Conservation (phyloP, 164 flowering plant species). For the Magnolia officinalis region DNA sequence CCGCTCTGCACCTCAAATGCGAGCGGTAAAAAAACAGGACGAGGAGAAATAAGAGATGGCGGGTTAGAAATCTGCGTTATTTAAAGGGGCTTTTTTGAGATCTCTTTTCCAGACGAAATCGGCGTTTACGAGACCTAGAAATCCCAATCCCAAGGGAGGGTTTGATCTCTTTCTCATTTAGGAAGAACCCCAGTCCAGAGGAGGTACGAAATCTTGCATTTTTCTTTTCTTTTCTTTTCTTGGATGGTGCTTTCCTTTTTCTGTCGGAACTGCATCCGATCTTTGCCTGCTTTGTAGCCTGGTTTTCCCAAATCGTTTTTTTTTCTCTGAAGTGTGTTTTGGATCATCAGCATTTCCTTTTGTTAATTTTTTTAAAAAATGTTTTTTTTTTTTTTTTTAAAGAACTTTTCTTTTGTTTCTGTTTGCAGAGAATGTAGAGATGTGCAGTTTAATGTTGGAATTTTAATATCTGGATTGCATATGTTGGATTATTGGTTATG, state of each 20-base stretch:
- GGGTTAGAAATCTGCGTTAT: not conserved
- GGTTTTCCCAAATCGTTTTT: not conserved
- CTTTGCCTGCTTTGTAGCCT: not conserved
- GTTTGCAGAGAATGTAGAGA: too few relatives aligned
- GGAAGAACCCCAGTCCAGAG: not conserved
- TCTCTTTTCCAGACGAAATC: not conserved
- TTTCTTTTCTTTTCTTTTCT: not conserved
- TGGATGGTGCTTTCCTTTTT: not conserved
- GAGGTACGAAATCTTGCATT: not conserved
- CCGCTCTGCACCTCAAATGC: too few relatives aligned
- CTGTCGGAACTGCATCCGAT: not conserved
- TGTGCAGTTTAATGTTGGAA: too few relatives aligned
- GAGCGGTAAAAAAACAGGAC: too few relatives aligned
- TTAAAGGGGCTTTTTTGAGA: not conserved
- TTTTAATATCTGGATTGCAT: too few relatives aligned
- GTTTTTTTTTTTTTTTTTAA: too few relatives aligned
- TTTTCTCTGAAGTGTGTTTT: too few relatives aligned
- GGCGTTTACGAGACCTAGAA: not conserved
- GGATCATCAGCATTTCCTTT: too few relatives aligned
- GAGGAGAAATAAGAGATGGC: not conserved
- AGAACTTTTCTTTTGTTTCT: too few relatives aligned
- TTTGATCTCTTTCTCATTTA: not conserved
- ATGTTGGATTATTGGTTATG: too few relatives aligned
- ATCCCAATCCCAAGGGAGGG: not conserved
- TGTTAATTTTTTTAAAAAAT: too few relatives aligned